Evolutionary conservation across 108 stramenopile species (phyloP), one percentile per base, ranked within the genome.

Genomic region (Cyclostephanos tholiformis): DNA sequence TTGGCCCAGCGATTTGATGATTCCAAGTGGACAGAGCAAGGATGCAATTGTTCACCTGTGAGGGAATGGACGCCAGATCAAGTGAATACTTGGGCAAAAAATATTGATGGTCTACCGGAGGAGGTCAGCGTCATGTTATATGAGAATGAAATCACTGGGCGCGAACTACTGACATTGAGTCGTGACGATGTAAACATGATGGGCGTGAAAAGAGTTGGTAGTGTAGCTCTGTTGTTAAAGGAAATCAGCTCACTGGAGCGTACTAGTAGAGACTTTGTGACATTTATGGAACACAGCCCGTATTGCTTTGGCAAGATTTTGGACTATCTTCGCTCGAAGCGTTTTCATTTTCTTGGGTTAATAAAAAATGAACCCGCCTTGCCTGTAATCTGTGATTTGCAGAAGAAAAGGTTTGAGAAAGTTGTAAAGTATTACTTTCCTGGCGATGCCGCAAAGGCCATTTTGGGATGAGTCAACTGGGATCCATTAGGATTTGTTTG

Each of bases 251-350:
- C 39, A 0, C 39, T 80, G 7, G 61, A 73, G 62, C 50, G 61
- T 12, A 36, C 60, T 3, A 29, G 65, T 48, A 27, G 43, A 22
- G 57, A 74, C 19, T 9, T 19, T 4, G 68, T 69, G 13, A 71
- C 80, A 7, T 57, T 82, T n/a, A 76, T 82, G 48, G 81, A 82
- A 12, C 75, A 76, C 48, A 65, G 69, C 29, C 81, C 80, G 26
- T 82, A 82, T 63, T 70, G 78, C 65, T 79, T 79, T 72, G 78
- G 64, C 16, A 74, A 71, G 39, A 74, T 81, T 25, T 41, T 81
- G 29, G 80, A 81, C 53, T 74, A 60, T 55, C 80, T 81, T 32
- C 72, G 72, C 25, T 20, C 65, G 65, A 74, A 66, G 44, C 23
- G n/a, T 6, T 11, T 48, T 59, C 22, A 60, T 27, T 44, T 25